Percentiles rank a stretch among this genome's conserved stretches.
Evolutionary conservation across 257 asterid species (phyloP).

Genomic region (Henckelia pumila): DNA sequence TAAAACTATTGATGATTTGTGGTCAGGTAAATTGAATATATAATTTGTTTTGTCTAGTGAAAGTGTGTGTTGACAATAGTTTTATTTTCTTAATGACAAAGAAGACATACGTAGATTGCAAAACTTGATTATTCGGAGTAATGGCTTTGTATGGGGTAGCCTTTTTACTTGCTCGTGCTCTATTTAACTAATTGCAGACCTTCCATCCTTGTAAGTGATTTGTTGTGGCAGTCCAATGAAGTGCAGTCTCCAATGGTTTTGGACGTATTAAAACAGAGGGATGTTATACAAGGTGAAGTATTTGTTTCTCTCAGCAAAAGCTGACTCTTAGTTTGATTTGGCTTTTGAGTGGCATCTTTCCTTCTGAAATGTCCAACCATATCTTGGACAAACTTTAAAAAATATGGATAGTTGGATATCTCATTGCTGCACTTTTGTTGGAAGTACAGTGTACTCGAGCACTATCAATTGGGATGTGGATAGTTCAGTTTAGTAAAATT

Average conservation of each 20-base stretch:
- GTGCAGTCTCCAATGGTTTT: constrained; percentile 39
- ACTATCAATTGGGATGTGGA: background rate
- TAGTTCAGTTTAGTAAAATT: background rate
- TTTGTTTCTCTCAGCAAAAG: constrained; percentile 19
- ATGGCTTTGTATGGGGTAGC: constrained; percentile 10
- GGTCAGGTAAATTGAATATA: too few relatives aligned
- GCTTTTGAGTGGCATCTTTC: background rate
- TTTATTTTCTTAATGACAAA: background rate
- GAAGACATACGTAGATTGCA: background rate
- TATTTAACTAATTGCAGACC: constrained; percentile 58
- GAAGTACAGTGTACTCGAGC: background rate
- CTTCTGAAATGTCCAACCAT: background rate
- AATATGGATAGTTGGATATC: too few relatives aligned
- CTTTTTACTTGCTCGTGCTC: constrained; percentile 9
- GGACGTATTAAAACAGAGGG: constrained; percentile 52
- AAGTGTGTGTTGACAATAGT: background rate
- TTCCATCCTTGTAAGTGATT: constrained; percentile 75
- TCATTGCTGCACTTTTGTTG: background rate
- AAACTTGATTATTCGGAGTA: constrained; percentile 7
- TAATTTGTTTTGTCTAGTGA: background rate
- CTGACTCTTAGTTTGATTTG: background rate
- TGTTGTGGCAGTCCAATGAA: constrained; percentile 62
- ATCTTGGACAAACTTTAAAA: too few relatives aligned
- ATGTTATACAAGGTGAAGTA: constrained; percentile 52
- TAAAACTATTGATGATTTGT: too few relatives aligned